Percentiles rank a stretch among this genome's conserved stretches.
Evolutionary conservation across 805 yeast genomes (phyloP).

Genomic region (Candida yuanshanica): DNA sequence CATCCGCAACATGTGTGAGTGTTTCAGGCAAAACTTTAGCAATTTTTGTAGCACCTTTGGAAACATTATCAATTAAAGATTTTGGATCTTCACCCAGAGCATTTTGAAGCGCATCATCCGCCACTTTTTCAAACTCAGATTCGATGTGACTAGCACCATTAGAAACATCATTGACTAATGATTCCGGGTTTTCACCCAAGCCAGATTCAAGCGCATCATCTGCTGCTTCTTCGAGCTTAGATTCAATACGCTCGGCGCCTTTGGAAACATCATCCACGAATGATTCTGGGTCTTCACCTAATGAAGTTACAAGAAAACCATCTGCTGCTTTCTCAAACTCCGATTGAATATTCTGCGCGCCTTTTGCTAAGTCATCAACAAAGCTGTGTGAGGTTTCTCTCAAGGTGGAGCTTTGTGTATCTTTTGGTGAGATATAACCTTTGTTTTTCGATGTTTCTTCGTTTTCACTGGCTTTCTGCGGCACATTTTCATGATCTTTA

Average conservation of each 20-base stretch:
- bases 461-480: too few species aligned
- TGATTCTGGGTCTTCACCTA: conserved; percentile 4
- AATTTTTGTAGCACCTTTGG: too few species aligned
- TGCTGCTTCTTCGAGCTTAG: not conserved
- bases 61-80: too few species aligned
- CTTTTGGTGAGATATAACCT: not conserved
- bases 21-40: too few species aligned
- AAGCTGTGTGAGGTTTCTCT: too few species aligned
- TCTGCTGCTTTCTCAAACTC: too few species aligned
- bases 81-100: conserved; percentile 10
- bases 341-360: too few species aligned
- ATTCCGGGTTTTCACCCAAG: conserved; percentile 3
- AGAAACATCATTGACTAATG: not conserved
- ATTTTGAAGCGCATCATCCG: conserved; percentile 11
- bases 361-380: too few species aligned
- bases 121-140: not conserved
- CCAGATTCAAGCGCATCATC: not conserved
- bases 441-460: not conserved
- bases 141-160: not conserved
- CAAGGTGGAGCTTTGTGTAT: too few species aligned
- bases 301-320: not conserved
- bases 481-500: too few species aligned
- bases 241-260: not conserved
- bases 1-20: too few species aligned
- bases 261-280: conserved; percentile 1